Evolutionary conservation across 2,329 filamentous ascomycete species (phyloP).

Genomic region (Delphinella strobiligena): DNA sequence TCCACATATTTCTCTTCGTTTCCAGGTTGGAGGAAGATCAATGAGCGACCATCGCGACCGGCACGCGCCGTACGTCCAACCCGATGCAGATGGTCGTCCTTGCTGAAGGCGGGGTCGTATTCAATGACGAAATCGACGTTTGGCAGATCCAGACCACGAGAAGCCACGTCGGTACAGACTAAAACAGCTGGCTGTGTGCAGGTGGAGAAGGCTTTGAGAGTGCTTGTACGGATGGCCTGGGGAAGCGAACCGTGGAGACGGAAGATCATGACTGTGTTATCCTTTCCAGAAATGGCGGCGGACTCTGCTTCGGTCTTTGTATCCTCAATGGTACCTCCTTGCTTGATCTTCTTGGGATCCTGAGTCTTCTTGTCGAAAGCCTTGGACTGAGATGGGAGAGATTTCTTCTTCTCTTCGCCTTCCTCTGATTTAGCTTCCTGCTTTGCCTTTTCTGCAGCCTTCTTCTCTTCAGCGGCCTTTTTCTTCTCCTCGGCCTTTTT

Average conservation of each 20-base stretch:
- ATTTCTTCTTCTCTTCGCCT: slow-evolving; percentile 15
- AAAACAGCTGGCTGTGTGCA: slow-evolving; percentile 68
- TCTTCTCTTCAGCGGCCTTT: slow-evolving; percentile 17
- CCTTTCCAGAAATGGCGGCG: slow-evolving; percentile 50
- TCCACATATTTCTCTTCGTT: slow-evolving; percentile 84
- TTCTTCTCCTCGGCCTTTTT: slow-evolving; percentile 18
- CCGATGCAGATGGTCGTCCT: slow-evolving; percentile 86
- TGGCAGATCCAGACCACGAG: slow-evolving; percentile 87
- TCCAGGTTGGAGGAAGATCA: slow-evolving; percentile 83
- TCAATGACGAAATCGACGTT: slow-evolving; percentile 92
- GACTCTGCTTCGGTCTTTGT: slow-evolving; percentile 52
- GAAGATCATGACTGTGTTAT: slow-evolving; percentile 68
- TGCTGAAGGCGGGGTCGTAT: slow-evolving; percentile 89
- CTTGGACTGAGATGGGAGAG: slow-evolving; percentile 4
- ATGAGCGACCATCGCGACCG: slow-evolving; percentile 72
- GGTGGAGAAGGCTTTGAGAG: slow-evolving; percentile 65
- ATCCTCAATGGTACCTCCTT: slow-evolving; percentile 28
- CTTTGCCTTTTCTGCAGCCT: slow-evolving; percentile 10
- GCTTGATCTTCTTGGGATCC: slow-evolving; percentile 15
- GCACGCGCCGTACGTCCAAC: slow-evolving; percentile 91
- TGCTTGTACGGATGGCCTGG: slow-evolving; percentile 77
- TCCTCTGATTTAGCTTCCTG: too few species aligned
- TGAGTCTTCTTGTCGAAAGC: slow-evolving; percentile 10
- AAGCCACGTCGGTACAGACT: slow-evolving; percentile 89
- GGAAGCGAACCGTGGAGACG: slow-evolving; percentile 85